Percentiles rank a stretch among this genome's conserved stretches.
Conservation (phyloP, 495 filamentous ascomycete species). For the Penicillium coffeae region DNA sequence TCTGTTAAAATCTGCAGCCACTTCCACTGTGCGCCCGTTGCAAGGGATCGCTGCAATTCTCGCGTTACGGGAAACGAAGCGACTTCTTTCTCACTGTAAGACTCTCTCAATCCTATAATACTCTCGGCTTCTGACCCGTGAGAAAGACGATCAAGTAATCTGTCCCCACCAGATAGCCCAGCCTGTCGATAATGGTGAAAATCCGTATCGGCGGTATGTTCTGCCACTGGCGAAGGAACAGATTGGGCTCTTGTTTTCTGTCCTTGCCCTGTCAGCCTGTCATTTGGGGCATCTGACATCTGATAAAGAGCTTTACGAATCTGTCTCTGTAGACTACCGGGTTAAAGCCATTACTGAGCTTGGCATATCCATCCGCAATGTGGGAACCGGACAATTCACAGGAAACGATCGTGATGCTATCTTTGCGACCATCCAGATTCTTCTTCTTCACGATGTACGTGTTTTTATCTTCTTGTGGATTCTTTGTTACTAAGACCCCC, state of each 20-base stretch:
- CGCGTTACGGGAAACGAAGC: slow-evolving; percentile 2
- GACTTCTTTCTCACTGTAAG: slow-evolving; percentile 28
- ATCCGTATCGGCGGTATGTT: slow-evolving; percentile 36
- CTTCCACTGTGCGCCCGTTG: neutral
- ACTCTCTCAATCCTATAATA: neutral
- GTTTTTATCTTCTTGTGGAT: neutral
- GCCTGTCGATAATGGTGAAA: slow-evolving; percentile 17
- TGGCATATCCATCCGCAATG: slow-evolving; percentile 24
- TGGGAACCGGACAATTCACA: slow-evolving; percentile 20
- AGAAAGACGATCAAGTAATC: slow-evolving; percentile 34
- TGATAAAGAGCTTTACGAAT: slow-evolving; percentile 24
- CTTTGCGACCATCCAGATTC: slow-evolving; percentile 36
- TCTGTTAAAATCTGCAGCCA: neutral
- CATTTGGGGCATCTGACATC: slow-evolving; percentile 28
- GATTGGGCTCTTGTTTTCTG: slow-evolving; percentile 30
- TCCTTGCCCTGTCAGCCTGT: slow-evolving; percentile 34
- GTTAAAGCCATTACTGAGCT: slow-evolving; percentile 35
- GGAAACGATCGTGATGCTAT: slow-evolving; percentile 33
- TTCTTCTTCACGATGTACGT: slow-evolving; percentile 39
- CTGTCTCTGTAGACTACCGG: slow-evolving; percentile 31
- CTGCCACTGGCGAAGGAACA: slow-evolving; percentile 34
- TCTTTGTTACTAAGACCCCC: slow-evolving; percentile 1
- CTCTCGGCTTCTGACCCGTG: neutral
- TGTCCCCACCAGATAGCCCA: slow-evolving; percentile 39
- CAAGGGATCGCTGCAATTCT: slow-evolving; percentile 3